phyloP scores from a whole-genome alignment of 2,329 filamentous ascomycete genomes.

The Ceratocystis huliohia region DNA sequence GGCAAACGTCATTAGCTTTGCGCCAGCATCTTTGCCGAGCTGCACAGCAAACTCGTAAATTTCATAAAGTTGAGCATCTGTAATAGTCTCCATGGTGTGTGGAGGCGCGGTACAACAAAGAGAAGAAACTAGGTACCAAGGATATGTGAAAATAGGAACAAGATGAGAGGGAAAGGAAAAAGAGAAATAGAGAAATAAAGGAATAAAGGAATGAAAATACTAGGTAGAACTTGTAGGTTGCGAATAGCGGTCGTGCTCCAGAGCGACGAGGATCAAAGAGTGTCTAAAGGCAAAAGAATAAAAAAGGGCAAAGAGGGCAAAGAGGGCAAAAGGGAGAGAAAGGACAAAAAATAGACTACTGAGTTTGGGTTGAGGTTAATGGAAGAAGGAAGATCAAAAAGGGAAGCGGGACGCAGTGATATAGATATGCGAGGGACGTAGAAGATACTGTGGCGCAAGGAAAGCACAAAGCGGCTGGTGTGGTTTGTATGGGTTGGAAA shows the following conservation, averaged over 20 bases:
- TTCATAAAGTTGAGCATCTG: conserved; percentile 8
- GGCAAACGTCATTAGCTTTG: conserved; percentile 53
- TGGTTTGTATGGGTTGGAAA: neutral
- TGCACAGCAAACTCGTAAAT: conserved; percentile 55
- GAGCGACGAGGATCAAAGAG: neutral
- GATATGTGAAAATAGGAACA: neutral
- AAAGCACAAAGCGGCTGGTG: neutral
- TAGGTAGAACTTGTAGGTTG: neutral
- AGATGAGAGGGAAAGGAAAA: conserved; percentile 13
- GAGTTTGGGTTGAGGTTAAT: neutral
- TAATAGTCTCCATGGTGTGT: conserved; percentile 4
- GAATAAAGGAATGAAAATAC: neutral
- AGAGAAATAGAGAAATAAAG: neutral
- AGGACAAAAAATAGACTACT: neutral
- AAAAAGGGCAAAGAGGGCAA: neutral
- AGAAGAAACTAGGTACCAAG: neutral
- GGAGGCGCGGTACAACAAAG: neutral
- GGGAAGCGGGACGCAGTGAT: neutral
- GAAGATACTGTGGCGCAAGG: neutral
- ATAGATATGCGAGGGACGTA: neutral
- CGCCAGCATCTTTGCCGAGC: conserved; percentile 56
- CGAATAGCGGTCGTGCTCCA: neutral
- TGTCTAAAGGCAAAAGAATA: neutral
- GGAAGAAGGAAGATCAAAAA: neutral
- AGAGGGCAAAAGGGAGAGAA: neutral